A percentile compares a stretch with the other conserved stretches of the same genome.
Evolutionary conservation across 2,329 filamentous ascomycete genomes (phyloP).

Genomic region (Colletotrichum magnum): DNA sequence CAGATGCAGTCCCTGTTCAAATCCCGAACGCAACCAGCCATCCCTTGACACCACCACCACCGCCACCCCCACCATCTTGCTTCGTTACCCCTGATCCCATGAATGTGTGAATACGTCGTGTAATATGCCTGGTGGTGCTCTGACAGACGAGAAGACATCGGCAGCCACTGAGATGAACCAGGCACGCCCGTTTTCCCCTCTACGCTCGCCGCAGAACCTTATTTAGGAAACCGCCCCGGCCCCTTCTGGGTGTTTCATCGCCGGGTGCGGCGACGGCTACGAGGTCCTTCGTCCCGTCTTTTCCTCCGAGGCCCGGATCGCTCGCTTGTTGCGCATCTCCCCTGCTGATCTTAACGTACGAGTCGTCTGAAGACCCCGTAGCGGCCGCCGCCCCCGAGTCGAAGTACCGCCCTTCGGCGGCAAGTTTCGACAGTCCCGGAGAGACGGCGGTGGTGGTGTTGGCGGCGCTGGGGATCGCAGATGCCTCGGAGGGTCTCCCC

Average conservation of each 20-base stretch:
- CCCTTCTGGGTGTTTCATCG: slow-evolving; percentile 44
- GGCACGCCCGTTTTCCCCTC: slow-evolving; percentile 11
- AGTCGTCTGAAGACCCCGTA: slow-evolving; percentile 31
- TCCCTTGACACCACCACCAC: neutral
- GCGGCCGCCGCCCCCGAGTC: slow-evolving; percentile 40
- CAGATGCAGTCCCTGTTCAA: slow-evolving; percentile 10
- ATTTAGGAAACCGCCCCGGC: slow-evolving; percentile 51
- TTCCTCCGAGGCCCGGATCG: slow-evolving; percentile 32
- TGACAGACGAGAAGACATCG: neutral
- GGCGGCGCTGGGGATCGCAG: slow-evolving; percentile 14
- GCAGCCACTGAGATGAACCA: slow-evolving; percentile 19
- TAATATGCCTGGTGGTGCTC: neutral
- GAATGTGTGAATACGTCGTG: neutral
- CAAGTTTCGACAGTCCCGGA: slow-evolving; percentile 50
- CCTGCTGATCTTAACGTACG: slow-evolving; percentile 39
- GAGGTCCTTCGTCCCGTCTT: slow-evolving; percentile 34
- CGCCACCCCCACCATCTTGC: neutral
- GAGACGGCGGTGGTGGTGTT: slow-evolving; percentile 41
- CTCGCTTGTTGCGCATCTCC: slow-evolving; percentile 43
- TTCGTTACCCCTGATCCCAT: neutral
- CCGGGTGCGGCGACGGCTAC: slow-evolving; percentile 14
- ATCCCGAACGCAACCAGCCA: neutral
- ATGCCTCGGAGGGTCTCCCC: slow-evolving; percentile 31
- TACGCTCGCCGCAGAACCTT: slow-evolving; percentile 53
- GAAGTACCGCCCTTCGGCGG: slow-evolving; percentile 46